Percentiles rank a stretch among this genome's conserved stretches.
These are phyloP conservation scores for Nidularia pulvinata DNA, from an alignment of 768 basidiomycete genomes.

Conservation along the genomic window DNA sequence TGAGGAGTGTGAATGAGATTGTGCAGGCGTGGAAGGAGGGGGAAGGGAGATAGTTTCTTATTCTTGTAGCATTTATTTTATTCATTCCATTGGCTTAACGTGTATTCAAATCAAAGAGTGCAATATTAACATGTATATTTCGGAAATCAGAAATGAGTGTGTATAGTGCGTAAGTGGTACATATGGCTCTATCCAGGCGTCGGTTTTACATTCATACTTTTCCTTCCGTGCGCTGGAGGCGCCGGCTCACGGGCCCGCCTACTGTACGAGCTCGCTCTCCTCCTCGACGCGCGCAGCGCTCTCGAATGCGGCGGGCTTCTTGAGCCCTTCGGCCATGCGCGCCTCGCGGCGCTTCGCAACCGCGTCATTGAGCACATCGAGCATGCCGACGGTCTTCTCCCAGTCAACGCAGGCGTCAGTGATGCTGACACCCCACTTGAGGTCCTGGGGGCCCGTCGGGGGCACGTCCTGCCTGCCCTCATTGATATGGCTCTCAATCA, in stretches of 20 bases:
- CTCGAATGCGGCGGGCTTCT: conserved; percentile 29
- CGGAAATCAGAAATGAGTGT: too few relatives aligned
- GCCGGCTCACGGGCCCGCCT: neutral
- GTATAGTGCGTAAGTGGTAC: too few relatives aligned
- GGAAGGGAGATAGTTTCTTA: neutral
- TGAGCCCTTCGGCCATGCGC: conserved; percentile 36
- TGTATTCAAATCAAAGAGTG: too few relatives aligned
- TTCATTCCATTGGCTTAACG: neutral
- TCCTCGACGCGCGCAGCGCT: conserved; percentile 8
- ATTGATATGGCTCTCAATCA: conserved; percentile 96
- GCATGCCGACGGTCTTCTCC: conserved; percentile 75
- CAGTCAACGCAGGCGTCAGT: conserved; percentile 94
- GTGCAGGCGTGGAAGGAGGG: conserved; percentile 53
- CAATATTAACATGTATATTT: too few relatives aligned
- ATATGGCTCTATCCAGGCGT: too few relatives aligned
- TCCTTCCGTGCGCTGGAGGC: too few relatives aligned
- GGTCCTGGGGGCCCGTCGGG: conserved; percentile 55
- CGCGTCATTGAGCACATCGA: conserved; percentile 69
- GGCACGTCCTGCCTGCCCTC: conserved; percentile 93
- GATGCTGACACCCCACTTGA: conserved; percentile 85
- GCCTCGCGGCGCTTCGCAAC: conserved; percentile 43
- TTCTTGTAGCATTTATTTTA: neutral
- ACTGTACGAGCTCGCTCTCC: neutral
- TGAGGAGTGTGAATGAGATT: conserved; percentile 66
- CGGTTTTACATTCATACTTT: too few relatives aligned